Conservation (phyloP, 2,329 filamentous ascomycete species). For the Botryotinia calthae region DNA sequence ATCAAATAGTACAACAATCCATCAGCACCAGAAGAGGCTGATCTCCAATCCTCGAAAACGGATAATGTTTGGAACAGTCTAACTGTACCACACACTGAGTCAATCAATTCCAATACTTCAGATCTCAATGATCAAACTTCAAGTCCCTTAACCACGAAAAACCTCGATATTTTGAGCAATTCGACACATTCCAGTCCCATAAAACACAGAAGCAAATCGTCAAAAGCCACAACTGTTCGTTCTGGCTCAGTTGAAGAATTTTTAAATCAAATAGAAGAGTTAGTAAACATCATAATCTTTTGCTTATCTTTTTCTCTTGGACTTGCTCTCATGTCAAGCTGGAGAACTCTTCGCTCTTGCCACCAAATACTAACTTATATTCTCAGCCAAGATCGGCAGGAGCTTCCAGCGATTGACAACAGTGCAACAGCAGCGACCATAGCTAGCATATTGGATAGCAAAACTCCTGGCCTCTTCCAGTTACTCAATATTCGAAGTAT, state of each 20-base stretch:
- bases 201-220: not conserved
- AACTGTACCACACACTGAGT: not conserved
- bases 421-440: not conserved
- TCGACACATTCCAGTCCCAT: not conserved
- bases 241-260: conserved; percentile 1
- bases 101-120: not conserved
- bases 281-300: not conserved
- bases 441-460: not conserved
- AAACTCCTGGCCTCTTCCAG: not conserved
- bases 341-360: not conserved
- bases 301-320: not conserved
- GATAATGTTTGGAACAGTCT: not conserved
- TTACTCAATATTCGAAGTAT: not conserved
- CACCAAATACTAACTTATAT: conserved; percentile 1
- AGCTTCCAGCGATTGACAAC: not conserved
- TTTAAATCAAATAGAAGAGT: conserved; percentile 9
- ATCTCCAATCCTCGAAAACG: not conserved
- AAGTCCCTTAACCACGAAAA: not conserved
- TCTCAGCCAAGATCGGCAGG: not conserved
- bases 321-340: not conserved
- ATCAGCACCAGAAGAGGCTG: not conserved
- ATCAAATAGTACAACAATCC: not conserved
- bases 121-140: not conserved
- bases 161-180: not conserved
- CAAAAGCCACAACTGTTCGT: not conserved